Evolutionary conservation across 805 yeast species (phyloP).

Genomic region (Grigorovia jiainica): DNA sequence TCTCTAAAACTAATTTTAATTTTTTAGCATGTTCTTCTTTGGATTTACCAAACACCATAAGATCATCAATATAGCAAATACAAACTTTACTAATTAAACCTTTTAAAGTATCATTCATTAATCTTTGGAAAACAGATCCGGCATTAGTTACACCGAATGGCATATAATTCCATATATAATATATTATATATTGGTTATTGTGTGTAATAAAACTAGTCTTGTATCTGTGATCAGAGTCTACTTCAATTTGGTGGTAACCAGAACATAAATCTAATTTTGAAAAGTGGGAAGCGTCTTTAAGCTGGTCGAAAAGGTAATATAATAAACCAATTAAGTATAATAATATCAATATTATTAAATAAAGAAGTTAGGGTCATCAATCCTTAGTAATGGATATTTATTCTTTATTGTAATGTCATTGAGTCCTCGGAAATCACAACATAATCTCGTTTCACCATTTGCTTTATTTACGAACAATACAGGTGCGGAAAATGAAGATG

Average conservation of each 20-base stretch:
- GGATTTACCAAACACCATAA: not conserved
- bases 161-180: conserved; percentile 3
- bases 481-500: not conserved
- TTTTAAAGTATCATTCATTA: not conserved
- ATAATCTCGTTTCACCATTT: not conserved
- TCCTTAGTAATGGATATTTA: conserved; percentile 2
- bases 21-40: not conserved
- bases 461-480: not conserved
- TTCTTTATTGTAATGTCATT: conserved; percentile 4
- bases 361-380: conserved; percentile 1
- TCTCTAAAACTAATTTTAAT: not conserved
- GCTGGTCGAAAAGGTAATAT: not conserved
- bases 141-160: conserved; percentile 4
- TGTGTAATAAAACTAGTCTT: conserved; percentile 3
- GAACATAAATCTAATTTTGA: conserved; percentile 6
- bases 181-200: not conserved
- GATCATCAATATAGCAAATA: conserved; percentile 1
- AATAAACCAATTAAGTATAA: too few relatives aligned
- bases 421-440: conserved; percentile 4
- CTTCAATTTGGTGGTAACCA: conserved; percentile 12
- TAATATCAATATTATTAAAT: too few relatives aligned
- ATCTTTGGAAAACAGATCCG: not conserved
- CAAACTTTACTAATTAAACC: not conserved
- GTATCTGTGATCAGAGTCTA: conserved; percentile 3
- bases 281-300: conserved; percentile 1